phyloP scores from a whole-genome alignment of 495 filamentous ascomycete species.

The Neurospora tetrasperma region DNA sequence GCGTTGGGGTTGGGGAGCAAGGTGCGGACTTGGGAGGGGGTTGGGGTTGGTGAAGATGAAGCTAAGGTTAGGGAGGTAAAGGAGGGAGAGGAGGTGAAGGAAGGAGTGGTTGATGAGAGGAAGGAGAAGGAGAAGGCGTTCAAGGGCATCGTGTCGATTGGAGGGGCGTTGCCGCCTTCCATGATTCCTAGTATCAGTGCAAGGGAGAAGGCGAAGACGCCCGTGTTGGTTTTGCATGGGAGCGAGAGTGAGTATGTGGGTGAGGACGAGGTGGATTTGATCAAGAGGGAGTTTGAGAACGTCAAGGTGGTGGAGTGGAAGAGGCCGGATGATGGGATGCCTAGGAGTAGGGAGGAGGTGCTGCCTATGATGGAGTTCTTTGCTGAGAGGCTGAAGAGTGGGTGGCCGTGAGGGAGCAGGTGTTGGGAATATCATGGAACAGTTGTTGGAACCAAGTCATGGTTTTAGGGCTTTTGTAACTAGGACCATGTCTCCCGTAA shows the following conservation, averaged over 20 bases:
- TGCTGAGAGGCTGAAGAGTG: constrained; percentile 50
- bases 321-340: constrained; percentile 72
- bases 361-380: constrained; percentile 90
- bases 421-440: too few relatives aligned
- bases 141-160: constrained; percentile 67
- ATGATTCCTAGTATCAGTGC: constrained; percentile 27
- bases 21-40: constrained; percentile 21
- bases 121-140: constrained; percentile 12
- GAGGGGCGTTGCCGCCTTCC: constrained; percentile 55
- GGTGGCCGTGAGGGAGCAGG: not conserved
- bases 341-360: constrained; percentile 74
- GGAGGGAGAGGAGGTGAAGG: constrained; percentile 1
- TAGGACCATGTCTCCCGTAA: too few relatives aligned
- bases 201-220: constrained; percentile 52
- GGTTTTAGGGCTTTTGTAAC: too few relatives aligned
- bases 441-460: too few relatives aligned
- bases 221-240: constrained; percentile 63
- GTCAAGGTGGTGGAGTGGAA: constrained; percentile 68
- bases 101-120: not conserved
- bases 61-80: constrained; percentile 1
- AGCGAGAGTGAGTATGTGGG: constrained; percentile 52
- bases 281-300: constrained; percentile 59
- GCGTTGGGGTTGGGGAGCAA: constrained; percentile 50
- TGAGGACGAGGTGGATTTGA: constrained; percentile 46
- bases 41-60: constrained; percentile 17